A percentile compares a stretch with the other conserved stretches of the same genome.
Conservation (phyloP, 2,329 filamentous ascomycete genomes). For the Aureobasidium sp. region DNA sequence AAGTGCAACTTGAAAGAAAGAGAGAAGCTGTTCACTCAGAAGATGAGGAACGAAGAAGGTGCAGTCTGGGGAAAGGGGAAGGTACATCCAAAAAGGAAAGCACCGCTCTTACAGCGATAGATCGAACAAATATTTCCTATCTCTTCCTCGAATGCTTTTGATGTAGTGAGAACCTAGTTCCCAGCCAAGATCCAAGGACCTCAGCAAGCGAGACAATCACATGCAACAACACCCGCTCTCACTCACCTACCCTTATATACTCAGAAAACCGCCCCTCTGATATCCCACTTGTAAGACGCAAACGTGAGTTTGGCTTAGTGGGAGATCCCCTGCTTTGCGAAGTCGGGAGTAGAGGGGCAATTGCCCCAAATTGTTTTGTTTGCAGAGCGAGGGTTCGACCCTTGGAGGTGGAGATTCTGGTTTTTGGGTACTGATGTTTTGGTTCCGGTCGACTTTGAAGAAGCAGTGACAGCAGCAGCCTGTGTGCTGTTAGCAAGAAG, state of each 20-base stretch:
- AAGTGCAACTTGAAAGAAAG: background rate
- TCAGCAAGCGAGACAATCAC: background rate
- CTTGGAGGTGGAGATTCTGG: background rate
- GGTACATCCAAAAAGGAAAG: background rate
- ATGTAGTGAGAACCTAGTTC: background rate
- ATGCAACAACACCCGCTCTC: background rate
- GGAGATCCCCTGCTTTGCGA: background rate
- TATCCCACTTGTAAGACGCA: conserved; percentile 6
- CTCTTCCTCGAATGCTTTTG: background rate
- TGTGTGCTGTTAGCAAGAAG: no score
- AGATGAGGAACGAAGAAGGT: no score
- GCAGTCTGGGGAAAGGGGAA: background rate
- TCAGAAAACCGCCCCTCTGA: background rate
- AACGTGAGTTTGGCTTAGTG: background rate
- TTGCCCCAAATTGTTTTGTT: background rate
- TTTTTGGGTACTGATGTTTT: background rate
- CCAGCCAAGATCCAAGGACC: no score
- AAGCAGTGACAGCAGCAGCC: no score
- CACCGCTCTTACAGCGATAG: background rate
- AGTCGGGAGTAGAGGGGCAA: background rate
- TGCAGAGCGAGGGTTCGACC: background rate
- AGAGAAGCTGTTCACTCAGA: no score
- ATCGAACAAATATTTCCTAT: background rate
- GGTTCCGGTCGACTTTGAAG: background rate
- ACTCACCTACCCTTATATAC: background rate